These are phyloP conservation scores for Candida cerambycidarum DNA, from an alignment of 805 yeast species.

Conservation along the genomic window DNA sequence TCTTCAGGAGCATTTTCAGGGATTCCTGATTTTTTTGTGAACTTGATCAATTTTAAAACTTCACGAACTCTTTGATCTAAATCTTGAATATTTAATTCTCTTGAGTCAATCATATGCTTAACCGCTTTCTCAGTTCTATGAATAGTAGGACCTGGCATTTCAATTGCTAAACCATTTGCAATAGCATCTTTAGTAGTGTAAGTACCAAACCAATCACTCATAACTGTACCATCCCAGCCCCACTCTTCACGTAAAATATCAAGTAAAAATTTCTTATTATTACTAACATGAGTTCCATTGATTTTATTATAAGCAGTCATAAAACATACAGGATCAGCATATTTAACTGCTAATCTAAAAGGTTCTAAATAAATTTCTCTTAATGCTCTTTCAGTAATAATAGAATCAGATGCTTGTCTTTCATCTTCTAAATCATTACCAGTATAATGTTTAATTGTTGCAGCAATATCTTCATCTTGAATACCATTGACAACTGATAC, in stretches of 20 bases:
- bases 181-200: conserved; percentile 48
- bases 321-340: conserved; percentile 51
- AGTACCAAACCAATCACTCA: conserved; percentile 67
- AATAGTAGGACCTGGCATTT: conserved; percentile 66
- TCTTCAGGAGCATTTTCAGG: conserved; percentile 35
- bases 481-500: conserved; percentile 53
- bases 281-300: conserved; percentile 60
- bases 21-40: conserved; percentile 38
- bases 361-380: conserved; percentile 66
- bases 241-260: conserved; percentile 55
- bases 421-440: conserved; percentile 64
- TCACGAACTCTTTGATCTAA: conserved; percentile 50
- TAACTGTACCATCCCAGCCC: conserved; percentile 54
- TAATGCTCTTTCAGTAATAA: conserved; percentile 58
- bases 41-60: conserved; percentile 49
- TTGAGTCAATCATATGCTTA: conserved; percentile 41
- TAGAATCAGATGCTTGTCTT: conserved; percentile 47
- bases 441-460: conserved; percentile 62
- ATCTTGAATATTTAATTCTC: conserved; percentile 39
- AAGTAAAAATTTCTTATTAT: conserved; percentile 40
- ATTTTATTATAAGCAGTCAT: conserved; percentile 67
- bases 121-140: conserved; percentile 42
- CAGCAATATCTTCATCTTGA: conserved; percentile 50
- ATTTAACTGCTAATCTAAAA: conserved; percentile 56
- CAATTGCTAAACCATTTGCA: conserved; percentile 58